Evolutionary conservation across 1,284 basidiomycete genomes (phyloP).

Genomic region (Moesziomyces globuligerus): DNA sequence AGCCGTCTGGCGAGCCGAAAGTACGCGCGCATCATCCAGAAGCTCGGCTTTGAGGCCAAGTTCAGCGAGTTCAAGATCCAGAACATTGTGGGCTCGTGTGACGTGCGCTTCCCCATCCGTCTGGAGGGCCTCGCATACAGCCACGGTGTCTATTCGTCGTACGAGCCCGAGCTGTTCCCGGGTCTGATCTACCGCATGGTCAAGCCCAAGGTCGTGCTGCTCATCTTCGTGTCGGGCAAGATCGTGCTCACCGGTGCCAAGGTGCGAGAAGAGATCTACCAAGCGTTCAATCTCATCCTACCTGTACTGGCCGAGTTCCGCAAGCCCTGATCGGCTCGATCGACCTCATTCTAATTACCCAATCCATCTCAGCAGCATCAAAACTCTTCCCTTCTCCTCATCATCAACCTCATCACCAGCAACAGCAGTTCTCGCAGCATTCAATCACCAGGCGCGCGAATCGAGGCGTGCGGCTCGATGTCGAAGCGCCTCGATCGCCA

Average conservation of each 20-base stretch:
- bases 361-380: slow-evolving; percentile 33
- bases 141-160: slow-evolving; percentile 97
- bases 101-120: slow-evolving; percentile 99
- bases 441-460: not conserved
- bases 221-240: slow-evolving; percentile 99
- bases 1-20: slow-evolving; percentile 96
- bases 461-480: slow-evolving; percentile 20
- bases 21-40: slow-evolving; percentile 99
- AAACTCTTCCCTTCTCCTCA: not conserved
- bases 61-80: slow-evolving; percentile 99
- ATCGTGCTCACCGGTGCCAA: slow-evolving; percentile 99
- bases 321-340: slow-evolving; percentile 51
- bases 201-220: slow-evolving; percentile 97
- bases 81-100: slow-evolving; percentile 95
- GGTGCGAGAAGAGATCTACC: slow-evolving; percentile 99
- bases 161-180: slow-evolving; percentile 98
- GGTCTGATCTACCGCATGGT: slow-evolving; percentile 99
- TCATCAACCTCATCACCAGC: slow-evolving; percentile 7
- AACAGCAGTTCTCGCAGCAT: slow-evolving; percentile 49
- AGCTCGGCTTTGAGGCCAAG: slow-evolving; percentile 98
- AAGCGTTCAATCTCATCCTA: slow-evolving; percentile 98
- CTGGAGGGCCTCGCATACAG: slow-evolving; percentile 96
- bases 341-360: slow-evolving; percentile 31
- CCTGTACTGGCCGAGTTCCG: slow-evolving; percentile 70
- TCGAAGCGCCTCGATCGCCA: slow-evolving; percentile 4